Evolutionary conservation across 2,329 filamentous ascomycete genomes (phyloP), one percentile per base, ranked within the genome.

Genomic region (Neophaeococcomyces aloes): DNA sequence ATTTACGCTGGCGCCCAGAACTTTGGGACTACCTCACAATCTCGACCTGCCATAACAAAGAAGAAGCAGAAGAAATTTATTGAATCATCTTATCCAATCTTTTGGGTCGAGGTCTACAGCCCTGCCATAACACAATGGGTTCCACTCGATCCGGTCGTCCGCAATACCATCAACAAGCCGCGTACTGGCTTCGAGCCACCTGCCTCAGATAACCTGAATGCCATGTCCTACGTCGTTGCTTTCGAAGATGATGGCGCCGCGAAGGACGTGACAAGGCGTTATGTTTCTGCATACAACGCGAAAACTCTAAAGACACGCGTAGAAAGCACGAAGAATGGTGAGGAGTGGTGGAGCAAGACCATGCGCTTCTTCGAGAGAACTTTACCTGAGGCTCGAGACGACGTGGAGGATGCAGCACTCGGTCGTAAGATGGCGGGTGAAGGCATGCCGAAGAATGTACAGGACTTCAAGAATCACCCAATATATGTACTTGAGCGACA

Each of bases 61-160:
- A 14, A 29, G 14, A 45, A 48, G 29, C 29, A 19, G n/a, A 46
- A 48, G 30, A 48, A 41, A 34, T 47, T 54, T 38, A 33, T 46
- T 30, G 85, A 89, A 57, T 88, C 86, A 0, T 63, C 76, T 0
- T 85, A 81, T 56, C 91, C 91, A 0, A 73, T 96, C 2, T 96
- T 87, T 59, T 98, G 91, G 91, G 81, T 95, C 1, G 91, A 98
- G 64, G 81, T 86, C 3, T 84, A 94, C 51, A 88, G 95, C 50
- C 70, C 79, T 42, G 83, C 83, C 0, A 78, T 86, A 51, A 85
- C 95, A 59, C 94, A 86, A 67, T 98, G 91, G 91, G 76, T 94
- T 44, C 75, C 86, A 0, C 77, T 91, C 29, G 91, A 98, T 59
- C 79, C 88, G 0, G 63, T 95, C 0, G 86, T 91, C 2, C 94